Base-by-base conservation (phyloP, 495 filamentous ascomycete genomes). In the Rhizodiscina lignyota region DNA sequence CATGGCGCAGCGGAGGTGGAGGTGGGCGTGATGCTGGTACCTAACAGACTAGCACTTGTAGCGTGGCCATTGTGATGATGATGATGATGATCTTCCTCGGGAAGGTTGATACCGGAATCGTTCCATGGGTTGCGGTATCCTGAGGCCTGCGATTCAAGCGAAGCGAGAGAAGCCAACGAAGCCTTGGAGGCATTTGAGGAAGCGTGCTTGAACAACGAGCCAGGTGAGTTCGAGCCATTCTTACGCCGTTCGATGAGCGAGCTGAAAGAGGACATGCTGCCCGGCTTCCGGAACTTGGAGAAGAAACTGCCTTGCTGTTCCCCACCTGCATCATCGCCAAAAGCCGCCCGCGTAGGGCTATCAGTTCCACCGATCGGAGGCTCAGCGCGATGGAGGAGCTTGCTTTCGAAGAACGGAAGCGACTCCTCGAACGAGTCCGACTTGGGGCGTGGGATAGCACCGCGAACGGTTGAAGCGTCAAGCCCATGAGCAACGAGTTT, bases 341-440 rank as follows among this genome's bases (percentile, higher is more conserved):
- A 92, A 30, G 67, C 76, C 16, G 79, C 69, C 26, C 74, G 70
- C 12, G 83, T 91, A 2, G 84, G 84, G 20, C 85, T 89, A 47
- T 93, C 85, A 2, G 83, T 85, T 11, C 69, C 65, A 19, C 52
- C 43, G 17, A 86, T 63, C 1, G 77, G 75, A 21, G 74, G 72
- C 20, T 83, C 83, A 6, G 83, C 83, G 49, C 86, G 80, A 55
- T 96, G 91, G 22, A 99, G 66, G 21, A 99, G 61, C 59, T 94
- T 94, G 0, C 85, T 89, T 54, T 94, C 79, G 55, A 99, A 99
- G 64, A 83, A 94, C 18, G 83, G 86, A 21, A 94, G 68, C 27
- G 83, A 86, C 41, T 96, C 91, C 49, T 96, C 89, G 50, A 96
- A 99, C 1, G 89, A 93, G 57, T 99, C 89, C 3, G 89, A 94